phyloP scores from a whole-genome alignment of 2,329 filamentous ascomycete genomes.

The Sodiomyces alkalinus region DNA sequence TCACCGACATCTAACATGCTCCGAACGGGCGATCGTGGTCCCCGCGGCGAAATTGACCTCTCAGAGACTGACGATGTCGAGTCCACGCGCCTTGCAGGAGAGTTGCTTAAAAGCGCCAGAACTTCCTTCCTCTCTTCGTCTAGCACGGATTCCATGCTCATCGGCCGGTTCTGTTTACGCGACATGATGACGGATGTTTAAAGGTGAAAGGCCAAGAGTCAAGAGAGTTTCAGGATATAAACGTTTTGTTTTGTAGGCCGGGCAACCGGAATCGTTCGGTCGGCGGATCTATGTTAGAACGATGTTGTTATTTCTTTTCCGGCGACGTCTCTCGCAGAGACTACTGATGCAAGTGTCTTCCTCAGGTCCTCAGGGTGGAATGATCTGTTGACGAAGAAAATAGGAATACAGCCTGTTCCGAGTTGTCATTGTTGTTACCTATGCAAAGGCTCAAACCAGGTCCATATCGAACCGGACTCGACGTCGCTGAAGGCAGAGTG shows the following conservation, averaged over 20 bases:
- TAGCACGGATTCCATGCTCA: slow-evolving; percentile 64
- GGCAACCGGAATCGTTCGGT: not conserved
- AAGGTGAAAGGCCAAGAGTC: not conserved
- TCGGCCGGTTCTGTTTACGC: slow-evolving; percentile 23
- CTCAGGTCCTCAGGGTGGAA: too few species aligned
- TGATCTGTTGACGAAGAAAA: too few species aligned
- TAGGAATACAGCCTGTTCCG: too few species aligned
- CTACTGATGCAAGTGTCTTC: too few species aligned
- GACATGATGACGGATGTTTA: slow-evolving; percentile 14
- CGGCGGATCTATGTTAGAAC: too few species aligned
- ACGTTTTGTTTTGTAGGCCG: not conserved
- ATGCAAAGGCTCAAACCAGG: too few species aligned
- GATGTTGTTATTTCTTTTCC: too few species aligned
- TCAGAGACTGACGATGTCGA: too few species aligned
- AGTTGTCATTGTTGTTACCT: too few species aligned
- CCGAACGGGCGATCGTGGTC: slow-evolving; percentile 49
- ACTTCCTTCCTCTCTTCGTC: slow-evolving; percentile 67
- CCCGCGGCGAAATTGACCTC: slow-evolving; percentile 37
- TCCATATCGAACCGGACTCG: too few species aligned
- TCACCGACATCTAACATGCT: slow-evolving; percentile 51
- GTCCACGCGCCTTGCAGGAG: slow-evolving; percentile 12
- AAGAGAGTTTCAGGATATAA: not conserved
- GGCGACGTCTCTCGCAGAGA: too few species aligned
- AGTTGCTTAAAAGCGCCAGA: slow-evolving; percentile 44
- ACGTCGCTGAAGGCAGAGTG: too few species aligned